Evolutionary conservation across 345 rosid species (phyloP).

Genomic region (Citrus glauca): DNA sequence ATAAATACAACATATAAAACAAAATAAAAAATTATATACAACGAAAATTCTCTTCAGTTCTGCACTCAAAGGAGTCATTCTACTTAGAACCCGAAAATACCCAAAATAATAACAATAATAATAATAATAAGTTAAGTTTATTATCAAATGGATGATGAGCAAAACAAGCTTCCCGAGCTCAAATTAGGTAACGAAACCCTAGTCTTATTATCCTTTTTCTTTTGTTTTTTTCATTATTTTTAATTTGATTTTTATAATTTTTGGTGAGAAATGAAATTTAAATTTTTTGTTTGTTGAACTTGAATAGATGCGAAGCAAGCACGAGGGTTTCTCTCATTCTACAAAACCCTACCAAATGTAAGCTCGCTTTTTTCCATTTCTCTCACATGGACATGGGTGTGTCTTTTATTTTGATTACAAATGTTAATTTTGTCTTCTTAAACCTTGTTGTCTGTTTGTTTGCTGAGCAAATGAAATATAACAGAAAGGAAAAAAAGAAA

Average conservation of each 20-base stretch:
- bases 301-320: conserved; percentile 84
- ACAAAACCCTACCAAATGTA: conserved; percentile 84
- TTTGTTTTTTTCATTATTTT: not conserved
- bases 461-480: not conserved
- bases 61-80: not conserved
- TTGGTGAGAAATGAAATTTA: conserved; percentile 19
- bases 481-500: not conserved
- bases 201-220: not conserved
- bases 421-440: not conserved
- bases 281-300: conserved; percentile 4
- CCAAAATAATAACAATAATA: not conserved
- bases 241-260: not conserved
- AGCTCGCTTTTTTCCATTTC: conserved; percentile 15
- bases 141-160: conserved; percentile 59
- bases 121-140: not conserved
- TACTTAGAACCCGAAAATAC: not conserved
- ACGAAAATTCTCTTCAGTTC: not conserved
- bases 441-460: not conserved
- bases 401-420: not conserved
- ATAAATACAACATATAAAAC: not conserved
- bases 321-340: conserved; percentile 94
- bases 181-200: conserved; percentile 62
- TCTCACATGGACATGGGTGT: not conserved
- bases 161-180: conserved; percentile 83
- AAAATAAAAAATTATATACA: no score